A percentile compares a stretch with the other conserved stretches of the same genome.
phyloP scores from a whole-genome alignment of 1,284 basidiomycete genomes.

The Testicularia cyperi region DNA sequence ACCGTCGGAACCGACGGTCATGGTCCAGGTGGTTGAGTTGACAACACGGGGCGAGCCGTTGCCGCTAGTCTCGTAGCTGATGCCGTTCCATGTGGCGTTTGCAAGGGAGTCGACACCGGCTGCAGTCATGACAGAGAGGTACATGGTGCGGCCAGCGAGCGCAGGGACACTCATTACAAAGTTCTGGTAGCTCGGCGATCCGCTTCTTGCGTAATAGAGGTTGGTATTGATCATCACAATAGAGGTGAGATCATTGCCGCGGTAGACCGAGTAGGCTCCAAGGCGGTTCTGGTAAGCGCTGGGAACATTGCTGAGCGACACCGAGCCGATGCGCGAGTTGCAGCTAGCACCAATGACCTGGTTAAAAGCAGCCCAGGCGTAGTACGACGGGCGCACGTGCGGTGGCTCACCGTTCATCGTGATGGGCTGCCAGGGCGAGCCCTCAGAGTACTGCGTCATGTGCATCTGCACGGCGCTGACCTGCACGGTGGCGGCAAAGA shows the following conservation, averaged over 20 bases:
- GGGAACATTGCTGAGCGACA: slow-evolving; percentile 22
- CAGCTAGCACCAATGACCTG: slow-evolving; percentile 44
- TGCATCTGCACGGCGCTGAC: slow-evolving; percentile 49
- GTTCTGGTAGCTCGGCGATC: slow-evolving; percentile 15
- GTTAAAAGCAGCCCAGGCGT: slow-evolving; percentile 47
- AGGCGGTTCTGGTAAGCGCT: slow-evolving; percentile 32
- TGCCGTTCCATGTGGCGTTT: slow-evolving; percentile 43
- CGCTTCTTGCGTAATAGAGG: slow-evolving; percentile 12
- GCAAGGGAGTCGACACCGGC: slow-evolving; percentile 32
- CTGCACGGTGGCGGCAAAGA: slow-evolving; percentile 43
- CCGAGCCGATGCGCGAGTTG: slow-evolving; percentile 23
- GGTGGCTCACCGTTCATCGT: slow-evolving; percentile 11
- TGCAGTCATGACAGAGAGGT: slow-evolving; percentile 32
- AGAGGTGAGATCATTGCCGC: slow-evolving; percentile 15
- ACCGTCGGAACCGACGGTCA: slow-evolving; percentile 32
- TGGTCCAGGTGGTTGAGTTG: slow-evolving; percentile 14
- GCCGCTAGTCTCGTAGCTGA: slow-evolving; percentile 35
- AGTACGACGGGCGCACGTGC: slow-evolving; percentile 45
- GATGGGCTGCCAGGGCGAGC: slow-evolving; percentile 43
- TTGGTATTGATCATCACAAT: slow-evolving; percentile 45
- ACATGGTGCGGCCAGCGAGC: slow-evolving; percentile 34
- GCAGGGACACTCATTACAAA: slow-evolving; percentile 29
- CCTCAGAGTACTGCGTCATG: slow-evolving; percentile 39
- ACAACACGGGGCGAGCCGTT: slow-evolving; percentile 24
- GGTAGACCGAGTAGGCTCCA: slow-evolving; percentile 33